Evolutionary conservation across 2,329 filamentous ascomycete genomes (phyloP), one percentile per base, ranked within the genome.

Genomic region (Chrysosporium keratinophilum): DNA sequence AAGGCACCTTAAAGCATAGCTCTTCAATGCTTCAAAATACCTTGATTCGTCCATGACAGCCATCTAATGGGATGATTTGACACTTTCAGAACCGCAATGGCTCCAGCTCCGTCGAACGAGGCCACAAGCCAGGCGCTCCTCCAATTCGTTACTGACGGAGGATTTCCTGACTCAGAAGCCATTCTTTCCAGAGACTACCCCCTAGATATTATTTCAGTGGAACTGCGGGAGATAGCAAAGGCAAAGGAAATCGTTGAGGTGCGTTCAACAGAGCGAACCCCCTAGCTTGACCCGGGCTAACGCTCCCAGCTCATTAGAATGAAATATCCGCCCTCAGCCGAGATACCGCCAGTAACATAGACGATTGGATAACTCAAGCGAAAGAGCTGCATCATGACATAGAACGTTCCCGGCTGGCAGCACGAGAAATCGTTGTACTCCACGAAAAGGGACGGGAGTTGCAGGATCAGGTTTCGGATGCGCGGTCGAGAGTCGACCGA

Each of bases 351-450:
- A 80, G 83, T 39, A 85, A 94, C 63, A 85, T 95, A 49, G 85
- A 88, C 64, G 80, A 83, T 50, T 97, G 91, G 91, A 87, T 94
- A 54, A 73, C 77, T 50, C 88, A 93, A 67, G 88, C 90, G 46
- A 88, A 88, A 69, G 81, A 84, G 50, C 79, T 96, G 6, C 88
- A 95, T 67, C 80, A 84, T 57, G 91, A 96, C 65, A 91, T 96
- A 59, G 81, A 87, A 62, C 80, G 81, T 45, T 91, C 88, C 20
- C 84, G 88, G 63, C 78, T 80, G 14, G 83, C 89, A 35, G 89
- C 91, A 19, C 83, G 83, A 63, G 83, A 89, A 55, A 94, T 97
- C 55, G 79, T 91, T 4, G 79, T 83, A 43, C 81, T 88, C 62
- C 84, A 89, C 50, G 85, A 91, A 63, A 80, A 77, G 28, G 82